phyloP scores from a whole-genome alignment of 78 protist species.

The Monosiga brevicollis region DNA sequence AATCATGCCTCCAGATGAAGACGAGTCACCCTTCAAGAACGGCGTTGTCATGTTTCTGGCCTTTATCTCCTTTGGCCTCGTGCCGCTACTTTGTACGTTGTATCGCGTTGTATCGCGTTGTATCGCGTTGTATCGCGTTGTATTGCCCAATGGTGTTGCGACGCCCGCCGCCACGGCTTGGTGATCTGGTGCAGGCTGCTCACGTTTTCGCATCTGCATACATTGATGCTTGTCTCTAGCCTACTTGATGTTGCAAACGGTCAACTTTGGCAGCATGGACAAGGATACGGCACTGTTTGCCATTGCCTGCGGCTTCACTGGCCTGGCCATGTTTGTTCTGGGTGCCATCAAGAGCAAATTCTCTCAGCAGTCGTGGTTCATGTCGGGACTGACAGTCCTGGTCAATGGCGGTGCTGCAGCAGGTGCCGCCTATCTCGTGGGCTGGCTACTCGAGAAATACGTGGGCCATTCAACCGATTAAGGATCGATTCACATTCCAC shows the following conservation, averaged over 20 bases:
- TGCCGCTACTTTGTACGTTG: conserved; percentile 7
- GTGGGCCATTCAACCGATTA: too few species aligned
- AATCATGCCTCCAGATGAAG: conserved; percentile 18
- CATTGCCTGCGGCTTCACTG: conserved; percentile 28
- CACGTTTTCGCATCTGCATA: neutral
- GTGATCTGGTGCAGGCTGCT: neutral
- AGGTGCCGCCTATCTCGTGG: conserved; percentile 39
- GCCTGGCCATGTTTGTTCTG: conserved; percentile 14
- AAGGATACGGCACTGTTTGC: conserved; percentile 16
- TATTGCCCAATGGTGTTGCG: neutral
- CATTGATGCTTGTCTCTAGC: neutral
- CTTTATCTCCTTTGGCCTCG: conserved; percentile 11
- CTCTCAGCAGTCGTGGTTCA: conserved; percentile 4
- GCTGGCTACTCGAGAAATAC: too few species aligned
- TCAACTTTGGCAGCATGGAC: neutral
- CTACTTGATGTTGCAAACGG: neutral
- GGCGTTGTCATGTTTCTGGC: neutral
- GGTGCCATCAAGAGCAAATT: conserved; percentile 39
- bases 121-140: conserved; percentile 9
- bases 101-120: neutral
- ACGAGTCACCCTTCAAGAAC: neutral
- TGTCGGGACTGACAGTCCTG: conserved; percentile 40
- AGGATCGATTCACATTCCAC: too few species aligned
- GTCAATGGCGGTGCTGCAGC: conserved; percentile 50
- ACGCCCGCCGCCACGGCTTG: neutral